These are phyloP conservation scores for Xylogone sp. DNA, from an alignment of 2,329 filamentous ascomycete species.

Conservation along the genomic window DNA sequence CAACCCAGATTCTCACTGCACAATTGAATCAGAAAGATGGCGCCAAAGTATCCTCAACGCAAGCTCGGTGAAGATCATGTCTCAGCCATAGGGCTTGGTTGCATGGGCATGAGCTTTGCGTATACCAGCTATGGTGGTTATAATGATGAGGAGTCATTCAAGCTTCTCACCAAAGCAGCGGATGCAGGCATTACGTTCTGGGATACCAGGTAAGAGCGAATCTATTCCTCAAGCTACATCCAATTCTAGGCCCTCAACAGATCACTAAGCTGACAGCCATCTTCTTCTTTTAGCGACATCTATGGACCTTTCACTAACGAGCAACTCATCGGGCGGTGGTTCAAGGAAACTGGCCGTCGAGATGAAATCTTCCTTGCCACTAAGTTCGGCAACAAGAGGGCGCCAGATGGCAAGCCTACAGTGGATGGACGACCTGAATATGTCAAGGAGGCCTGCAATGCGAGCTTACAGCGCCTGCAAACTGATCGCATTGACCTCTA, in stretches of 20 bases:
- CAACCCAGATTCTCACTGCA: not conserved
- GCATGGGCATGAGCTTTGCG: slow-evolving; percentile 31
- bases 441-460: slow-evolving; percentile 32
- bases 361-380: slow-evolving; percentile 11
- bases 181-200: slow-evolving; percentile 8
- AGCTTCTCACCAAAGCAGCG: slow-evolving; percentile 7
- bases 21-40: not conserved
- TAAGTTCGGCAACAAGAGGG: slow-evolving; percentile 12
- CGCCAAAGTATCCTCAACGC: slow-evolving; percentile 30
- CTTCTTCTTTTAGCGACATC: not conserved
- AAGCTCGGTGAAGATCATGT: slow-evolving; percentile 34
- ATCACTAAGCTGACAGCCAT: not conserved
- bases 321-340: slow-evolving; percentile 8
- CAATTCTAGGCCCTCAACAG: not conserved
- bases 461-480: slow-evolving; percentile 33
- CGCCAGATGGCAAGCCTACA: not conserved
- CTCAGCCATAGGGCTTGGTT: slow-evolving; percentile 27
- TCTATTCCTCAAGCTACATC: not conserved
- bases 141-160: slow-evolving; percentile 10
- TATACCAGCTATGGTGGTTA: slow-evolving; percentile 27
- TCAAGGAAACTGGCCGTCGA: slow-evolving; percentile 8
- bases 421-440: slow-evolving; percentile 30
- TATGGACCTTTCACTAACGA: slow-evolving; percentile 9
- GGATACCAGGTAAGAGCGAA: slow-evolving; percentile 2
- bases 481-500: slow-evolving; percentile 33